phyloP scores from a whole-genome alignment of 139 green algal species.

The Nannochloris sp. region DNA sequence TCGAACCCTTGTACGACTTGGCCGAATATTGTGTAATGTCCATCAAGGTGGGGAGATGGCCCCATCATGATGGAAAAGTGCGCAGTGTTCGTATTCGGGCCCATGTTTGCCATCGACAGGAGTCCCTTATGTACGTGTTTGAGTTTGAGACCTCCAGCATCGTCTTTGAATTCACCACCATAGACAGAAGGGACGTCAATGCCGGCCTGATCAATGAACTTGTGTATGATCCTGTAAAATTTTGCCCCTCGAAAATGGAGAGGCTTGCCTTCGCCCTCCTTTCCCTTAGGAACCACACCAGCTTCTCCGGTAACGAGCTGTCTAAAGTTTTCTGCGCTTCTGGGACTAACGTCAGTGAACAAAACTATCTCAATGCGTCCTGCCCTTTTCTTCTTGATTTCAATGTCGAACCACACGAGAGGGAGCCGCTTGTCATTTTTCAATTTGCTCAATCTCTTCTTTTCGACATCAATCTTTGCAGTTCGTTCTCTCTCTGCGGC shows the following conservation, averaged over 20 bases:
- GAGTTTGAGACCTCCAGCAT: conserved; percentile 49
- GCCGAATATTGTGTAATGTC: conserved; percentile 68
- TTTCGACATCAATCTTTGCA: background rate
- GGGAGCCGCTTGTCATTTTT: conserved; percentile 17
- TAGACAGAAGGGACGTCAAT: conserved; percentile 35
- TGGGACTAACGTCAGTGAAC: conserved; percentile 25
- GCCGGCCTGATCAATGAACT: conserved; percentile 42
- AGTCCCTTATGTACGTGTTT: conserved; percentile 59
- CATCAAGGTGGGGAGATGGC: conserved; percentile 54
- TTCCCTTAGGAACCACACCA: background rate
- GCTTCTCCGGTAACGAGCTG: conserved; percentile 6
- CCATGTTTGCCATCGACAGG: conserved; percentile 63
- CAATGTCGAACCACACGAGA: conserved; percentile 37
- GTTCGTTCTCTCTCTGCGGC: conserved; percentile 7
- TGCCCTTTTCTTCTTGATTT: conserved; percentile 20
- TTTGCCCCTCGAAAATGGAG: conserved; percentile 10
- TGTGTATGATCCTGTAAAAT: conserved; percentile 45
- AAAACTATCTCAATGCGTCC: conserved; percentile 37
- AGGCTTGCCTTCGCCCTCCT: background rate
- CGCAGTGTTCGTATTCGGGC: conserved; percentile 57
- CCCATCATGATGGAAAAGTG: conserved; percentile 73
- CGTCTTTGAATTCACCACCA: conserved; percentile 41
- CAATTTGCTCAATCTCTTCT: conserved; percentile 4
- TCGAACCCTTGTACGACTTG: conserved; percentile 18
- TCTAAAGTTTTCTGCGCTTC: conserved; percentile 49